Percentiles rank a stretch among this genome's conserved stretches.
Evolutionary conservation across 768 basidiomycete species (phyloP).

Genomic region (Naematelia encephala): DNA sequence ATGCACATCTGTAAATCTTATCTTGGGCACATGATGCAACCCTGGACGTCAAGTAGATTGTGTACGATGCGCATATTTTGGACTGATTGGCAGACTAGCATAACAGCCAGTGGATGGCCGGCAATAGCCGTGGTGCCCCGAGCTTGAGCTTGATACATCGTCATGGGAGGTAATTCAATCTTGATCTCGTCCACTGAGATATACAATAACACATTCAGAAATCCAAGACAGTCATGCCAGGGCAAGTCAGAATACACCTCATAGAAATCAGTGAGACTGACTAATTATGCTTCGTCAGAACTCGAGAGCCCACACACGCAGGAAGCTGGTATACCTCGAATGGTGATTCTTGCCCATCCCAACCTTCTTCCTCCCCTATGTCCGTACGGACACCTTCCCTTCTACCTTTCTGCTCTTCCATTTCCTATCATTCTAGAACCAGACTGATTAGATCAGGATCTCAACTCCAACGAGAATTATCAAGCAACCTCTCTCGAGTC

Average conservation of each 20-base stretch:
- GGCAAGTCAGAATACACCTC: too few species aligned
- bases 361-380: neutral
- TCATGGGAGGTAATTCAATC: too few species aligned
- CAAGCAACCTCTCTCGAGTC: slow-evolving; percentile 63
- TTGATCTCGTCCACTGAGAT: too few species aligned
- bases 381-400: neutral
- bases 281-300: slow-evolving; percentile 3
- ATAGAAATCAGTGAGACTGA: neutral
- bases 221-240: neutral
- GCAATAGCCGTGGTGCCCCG: too few species aligned
- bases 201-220: neutral
- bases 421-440: neutral
- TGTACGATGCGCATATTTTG: too few species aligned
- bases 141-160: too few species aligned
- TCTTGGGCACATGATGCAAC: too few species aligned
- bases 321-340: slow-evolving; percentile 82
- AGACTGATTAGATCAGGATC: slow-evolving; percentile 53
- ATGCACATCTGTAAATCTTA: neutral
- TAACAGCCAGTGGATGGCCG: too few species aligned
- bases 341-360: slow-evolving; percentile 53
- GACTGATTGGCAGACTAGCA: too few species aligned
- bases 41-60: too few species aligned
- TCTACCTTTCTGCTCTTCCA: slow-evolving; percentile 8
- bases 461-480: slow-evolving; percentile 63
- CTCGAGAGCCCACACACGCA: slow-evolving; percentile 68